Evolutionary conservation across 73 alveolate genomes (phyloP), one percentile per base, ranked within the genome.

Genomic region (Tetrahymena borealis): DNA sequence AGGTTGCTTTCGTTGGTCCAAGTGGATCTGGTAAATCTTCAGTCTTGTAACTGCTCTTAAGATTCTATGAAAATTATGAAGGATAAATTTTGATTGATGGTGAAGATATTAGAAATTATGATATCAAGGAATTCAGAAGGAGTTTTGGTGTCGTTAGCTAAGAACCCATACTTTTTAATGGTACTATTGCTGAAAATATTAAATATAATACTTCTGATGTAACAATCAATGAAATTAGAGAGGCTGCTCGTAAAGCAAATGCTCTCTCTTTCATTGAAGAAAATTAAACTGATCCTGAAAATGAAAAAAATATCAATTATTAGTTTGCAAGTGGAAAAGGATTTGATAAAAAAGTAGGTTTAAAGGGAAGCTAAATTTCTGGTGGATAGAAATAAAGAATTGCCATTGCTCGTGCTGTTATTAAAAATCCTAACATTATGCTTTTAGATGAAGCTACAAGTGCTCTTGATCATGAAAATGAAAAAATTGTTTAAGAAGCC

Each of bases 21-120:
- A 94, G 98, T 20, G 99, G 98, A n/a, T 91, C 97, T 77, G 99
- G 99, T 0, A 97, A 97, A 90, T 92, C 97, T 12, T 96, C 99
- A 4, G 93, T 96, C 18, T 94, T 97, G 91, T 94, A 92, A 90
- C 91, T 97, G 90, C 39, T 97, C 38, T 94, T 93, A 96, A 96
- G 99, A 94, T 96, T 96, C 91, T 96, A 96, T 79, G 97, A 96
- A 33, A 94, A 95, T 8, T 78, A 92, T 91, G 78, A 95, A 92
- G 99, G 99, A 85, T 77, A 42, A 31, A 96, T 97, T 39, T 78
- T 91, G n/a, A 94, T 97, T 39, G 98, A 97, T 92, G 98, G 96
- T 15, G 91, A 92, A 2, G 97, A 97, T 94, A 96, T 97, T 33
- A 96, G 95, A 95, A 96, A 97, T 90, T 97, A 93, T 91, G 93